Conservation (phyloP, 192 early-diverging fungal species). For the Rhizoclosmatium sp. region DNA sequence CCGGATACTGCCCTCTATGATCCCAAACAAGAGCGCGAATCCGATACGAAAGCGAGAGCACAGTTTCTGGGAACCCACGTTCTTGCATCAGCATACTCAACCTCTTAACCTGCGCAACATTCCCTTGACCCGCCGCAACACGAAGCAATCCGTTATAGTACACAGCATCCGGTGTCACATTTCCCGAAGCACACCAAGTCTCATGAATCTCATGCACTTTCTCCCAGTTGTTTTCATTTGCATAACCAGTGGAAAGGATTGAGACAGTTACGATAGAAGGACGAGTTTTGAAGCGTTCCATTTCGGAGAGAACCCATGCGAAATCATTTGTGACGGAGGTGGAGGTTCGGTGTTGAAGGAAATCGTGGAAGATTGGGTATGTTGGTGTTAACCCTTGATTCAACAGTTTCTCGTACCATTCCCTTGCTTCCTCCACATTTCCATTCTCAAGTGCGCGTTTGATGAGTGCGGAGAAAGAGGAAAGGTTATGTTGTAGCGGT, state of each 20-base stretch:
- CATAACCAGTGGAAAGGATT: neutral
- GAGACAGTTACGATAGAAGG: neutral
- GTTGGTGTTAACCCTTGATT: neutral
- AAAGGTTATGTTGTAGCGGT: too few species aligned
- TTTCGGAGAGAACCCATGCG: neutral
- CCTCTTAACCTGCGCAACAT: neutral
- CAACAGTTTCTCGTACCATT: constrained; percentile 8
- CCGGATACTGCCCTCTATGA: constrained; percentile 15
- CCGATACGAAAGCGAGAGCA: neutral
- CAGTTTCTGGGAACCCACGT: neutral
- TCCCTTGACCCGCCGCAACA: neutral
- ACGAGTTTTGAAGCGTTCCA: neutral
- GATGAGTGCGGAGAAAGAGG: neutral
- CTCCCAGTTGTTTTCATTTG: neutral
- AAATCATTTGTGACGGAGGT: neutral
- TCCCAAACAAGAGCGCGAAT: neutral
- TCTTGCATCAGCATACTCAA: constrained; percentile 3
- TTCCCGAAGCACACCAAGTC: neutral
- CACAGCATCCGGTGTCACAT: neutral
- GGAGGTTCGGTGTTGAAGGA: neutral
- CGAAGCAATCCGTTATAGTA: constrained; percentile 2
- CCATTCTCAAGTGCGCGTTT: neutral
- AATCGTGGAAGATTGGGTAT: neutral
- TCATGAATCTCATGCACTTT: neutral
- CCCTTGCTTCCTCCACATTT: neutral